Conservation (phyloP, 2,329 filamentous ascomycete species). For the Hirsutella thompsonii region DNA sequence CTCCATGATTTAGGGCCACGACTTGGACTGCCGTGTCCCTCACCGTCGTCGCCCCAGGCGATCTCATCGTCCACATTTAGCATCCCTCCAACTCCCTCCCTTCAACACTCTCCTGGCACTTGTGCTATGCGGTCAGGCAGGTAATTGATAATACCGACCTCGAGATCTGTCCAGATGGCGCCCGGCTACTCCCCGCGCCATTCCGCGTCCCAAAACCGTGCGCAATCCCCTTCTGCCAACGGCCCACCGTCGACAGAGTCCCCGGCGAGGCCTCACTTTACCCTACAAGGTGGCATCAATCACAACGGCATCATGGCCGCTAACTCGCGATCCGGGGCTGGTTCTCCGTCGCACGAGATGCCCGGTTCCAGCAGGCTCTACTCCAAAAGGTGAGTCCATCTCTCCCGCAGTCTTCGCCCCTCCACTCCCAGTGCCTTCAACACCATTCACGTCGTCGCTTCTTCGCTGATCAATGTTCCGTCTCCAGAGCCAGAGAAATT, state of each 20-base stretch:
- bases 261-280: constrained; percentile 70
- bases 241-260: constrained; percentile 28
- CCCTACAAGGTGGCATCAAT: constrained; percentile 50
- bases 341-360: constrained; percentile 92
- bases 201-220: constrained; percentile 51
- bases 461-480: background rate
- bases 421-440: too few species aligned
- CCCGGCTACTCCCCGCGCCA: constrained; percentile 67
- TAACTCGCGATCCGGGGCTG: constrained; percentile 66
- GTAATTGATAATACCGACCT: constrained; percentile 90
- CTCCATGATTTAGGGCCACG: background rate
- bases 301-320: constrained; percentile 44
- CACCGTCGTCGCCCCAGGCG: background rate
- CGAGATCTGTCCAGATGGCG: constrained; percentile 75
- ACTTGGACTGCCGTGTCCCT: background rate
- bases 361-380: constrained; percentile 61
- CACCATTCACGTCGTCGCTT: background rate
- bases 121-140: constrained; percentile 34
- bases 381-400: constrained; percentile 68
- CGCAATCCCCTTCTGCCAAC: constrained; percentile 66
- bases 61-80: background rate
- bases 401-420: background rate
- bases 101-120: constrained; percentile 6
- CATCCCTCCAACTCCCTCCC: background rate
- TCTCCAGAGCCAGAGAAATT: constrained; percentile 80